These are phyloP conservation scores for Beauveria brongniartii DNA, from an alignment of 2,329 filamentous ascomycete genomes.

Conservation along the genomic window DNA sequence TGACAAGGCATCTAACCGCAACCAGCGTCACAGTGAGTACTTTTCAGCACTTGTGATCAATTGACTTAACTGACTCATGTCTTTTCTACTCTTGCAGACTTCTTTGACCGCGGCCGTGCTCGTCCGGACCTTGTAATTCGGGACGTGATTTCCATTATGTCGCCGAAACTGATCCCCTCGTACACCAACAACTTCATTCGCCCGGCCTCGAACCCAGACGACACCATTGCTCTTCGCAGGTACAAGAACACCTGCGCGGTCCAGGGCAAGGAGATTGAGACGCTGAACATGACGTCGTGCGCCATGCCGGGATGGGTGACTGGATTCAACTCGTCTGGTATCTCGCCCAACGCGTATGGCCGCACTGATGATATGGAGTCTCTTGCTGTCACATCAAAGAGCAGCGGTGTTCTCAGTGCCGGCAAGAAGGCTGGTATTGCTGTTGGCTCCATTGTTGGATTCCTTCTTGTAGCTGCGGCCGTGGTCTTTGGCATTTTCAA, in stretches of 20 bases:
- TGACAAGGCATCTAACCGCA: constrained; percentile 9
- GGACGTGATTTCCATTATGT: constrained; percentile 1
- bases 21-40: constrained; percentile 10
- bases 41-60: background rate
- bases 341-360: background rate
- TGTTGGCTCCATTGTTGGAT: background rate
- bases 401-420: background rate
- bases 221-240: background rate
- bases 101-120: constrained; percentile 9
- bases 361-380: background rate
- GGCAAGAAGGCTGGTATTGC: background rate
- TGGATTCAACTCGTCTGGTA: background rate
- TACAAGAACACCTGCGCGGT: background rate
- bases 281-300: background rate
- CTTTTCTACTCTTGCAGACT: background rate
- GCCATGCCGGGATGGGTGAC: background rate
- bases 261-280: background rate
- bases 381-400: background rate
- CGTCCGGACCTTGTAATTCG: constrained; percentile 7
- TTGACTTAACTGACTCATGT: background rate
- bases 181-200: background rate
- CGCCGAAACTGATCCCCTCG: background rate
- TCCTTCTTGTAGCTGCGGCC: background rate
- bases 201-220: background rate
- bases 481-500: background rate